Evolutionary conservation across 441 rosid species (phyloP), one percentile per base, ranked within the genome.

Genomic region (Croton setiger): DNA sequence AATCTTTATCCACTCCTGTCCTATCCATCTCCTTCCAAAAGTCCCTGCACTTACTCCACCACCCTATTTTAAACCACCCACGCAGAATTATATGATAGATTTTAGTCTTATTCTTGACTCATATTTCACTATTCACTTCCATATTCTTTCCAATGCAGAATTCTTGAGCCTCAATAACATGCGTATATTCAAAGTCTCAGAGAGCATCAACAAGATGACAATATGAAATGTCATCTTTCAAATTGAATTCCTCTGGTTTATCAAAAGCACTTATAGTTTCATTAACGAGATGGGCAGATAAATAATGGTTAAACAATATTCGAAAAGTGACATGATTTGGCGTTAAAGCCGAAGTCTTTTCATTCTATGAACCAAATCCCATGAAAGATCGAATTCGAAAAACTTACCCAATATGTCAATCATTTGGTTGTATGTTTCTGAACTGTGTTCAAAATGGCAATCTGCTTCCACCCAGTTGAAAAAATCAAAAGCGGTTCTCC

Each of bases 41-140:
- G 82, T 89, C 96, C 60, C 89, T 83, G 66, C 96, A 93, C 75
- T 89, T 91, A 12, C 87, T 75, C 95, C 95, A 89, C 97, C 96
- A 91, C 21, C 87, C 88, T 65, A 88, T 69, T 77, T 86, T 93
- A 59, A 82, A 87, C 91, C 90, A 93, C 61, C 97, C 98, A 3
- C 97, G 89, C 69, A 93, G 85, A 68, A 93, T 87, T 85, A 93
- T 74, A 72, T 93, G 91, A 67, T 85, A 80, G 63, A 91, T 78
- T 83, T 88, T 91, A 1, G 97, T 84, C 52, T 35, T 71, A 62
- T 76, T 85, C 45, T 9, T 55, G 20, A 73, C 76, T 54, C 27
- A 49, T 58, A 49, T 58, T 7, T n/a, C 52, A 4, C 53, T 70
- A 63, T 60, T 74, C 7, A 60, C 70, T 76, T 52, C 68, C 45